These are phyloP conservation scores for Teunomyces stri DNA, from an alignment of 805 yeast species.

Conservation along the genomic window DNA sequence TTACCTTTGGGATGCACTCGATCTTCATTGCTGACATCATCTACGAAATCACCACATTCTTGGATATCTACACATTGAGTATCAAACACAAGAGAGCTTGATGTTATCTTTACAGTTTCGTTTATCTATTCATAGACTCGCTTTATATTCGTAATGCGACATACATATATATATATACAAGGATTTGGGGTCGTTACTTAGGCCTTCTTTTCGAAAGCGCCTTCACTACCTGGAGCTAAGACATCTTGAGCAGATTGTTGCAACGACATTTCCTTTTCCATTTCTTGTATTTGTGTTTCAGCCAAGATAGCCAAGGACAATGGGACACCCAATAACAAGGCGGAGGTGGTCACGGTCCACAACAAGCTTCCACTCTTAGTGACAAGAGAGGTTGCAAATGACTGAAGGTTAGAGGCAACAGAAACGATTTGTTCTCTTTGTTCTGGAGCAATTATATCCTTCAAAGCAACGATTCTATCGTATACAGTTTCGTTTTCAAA, in stretches of 20 bases:
- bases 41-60: conserved; percentile 70
- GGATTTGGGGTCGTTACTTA: conserved; percentile 1
- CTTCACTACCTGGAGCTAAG: conserved; percentile 54
- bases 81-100: conserved; percentile 71
- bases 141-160: conserved; percentile 3
- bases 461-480: conserved; percentile 88
- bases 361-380: conserved; percentile 69
- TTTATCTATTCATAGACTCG: neutral
- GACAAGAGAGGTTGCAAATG: conserved; percentile 42
- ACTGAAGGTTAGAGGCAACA: conserved; percentile 27
- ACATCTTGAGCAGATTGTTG: conserved; percentile 77
- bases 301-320: conserved; percentile 82
- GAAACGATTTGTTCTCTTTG: conserved; percentile 56
- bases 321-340: conserved; percentile 88
- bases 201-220: conserved; percentile 32
- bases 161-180: conserved; percentile 7
- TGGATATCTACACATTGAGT: conserved; percentile 82
- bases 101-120: neutral
- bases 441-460: conserved; percentile 86
- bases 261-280: conserved; percentile 86
- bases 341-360: conserved; percentile 84
- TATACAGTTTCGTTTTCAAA: conserved; percentile 74
- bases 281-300: conserved; percentile 90
- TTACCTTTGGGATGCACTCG: conserved; percentile 65
- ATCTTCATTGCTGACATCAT: conserved; percentile 76